Evolutionary conservation across 768 basidiomycete genomes (phyloP), one percentile per base, ranked within the genome.

Genomic region (Lentinus tigrinus): DNA sequence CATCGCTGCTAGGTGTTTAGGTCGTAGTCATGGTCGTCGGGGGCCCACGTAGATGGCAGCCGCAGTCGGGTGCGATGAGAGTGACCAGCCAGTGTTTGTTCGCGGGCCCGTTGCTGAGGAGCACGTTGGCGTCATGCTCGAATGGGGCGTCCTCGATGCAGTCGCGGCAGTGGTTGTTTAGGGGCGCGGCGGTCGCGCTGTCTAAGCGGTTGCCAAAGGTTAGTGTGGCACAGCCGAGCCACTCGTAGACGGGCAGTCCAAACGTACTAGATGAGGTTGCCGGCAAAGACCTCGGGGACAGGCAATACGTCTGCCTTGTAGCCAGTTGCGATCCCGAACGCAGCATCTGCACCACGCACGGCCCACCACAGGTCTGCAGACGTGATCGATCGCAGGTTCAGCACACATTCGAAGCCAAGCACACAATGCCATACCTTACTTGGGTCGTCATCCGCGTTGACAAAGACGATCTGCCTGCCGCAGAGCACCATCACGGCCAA

Each of bases 131-230:
- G 69, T 97, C 96, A 16, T 95, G 81, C 66, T 93, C 88, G 10
- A 88, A 81, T 1, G 93, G 92, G 13, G 91, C 90, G 39, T 85
- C 85, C 68, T 95, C 95, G 75, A 95, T 82, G 67, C 93, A 95
- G 71, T 97, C 95, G 24, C 95, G 85, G 75, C 93, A 93, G 73
- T 96, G 95, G 62, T 87, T 88, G 69, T 96, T 85, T 43, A 96
- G 82, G 4, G 91, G 93, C 4, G 92, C 87, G 0, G 95, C 88
- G 0, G 93, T 95, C n/a, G 85, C 82, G 47, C 80, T 82, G 70
- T 92, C 85, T 75, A 96, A 97, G 37, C 91, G 89, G 72, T 93
- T 95, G 66, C 7, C 60, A 49, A 56, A 24, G 55, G 26, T 19
- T 10, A 19, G 42, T 47, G 36, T 27, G 44, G 3, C 24, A 58